Evolutionary conservation across 495 filamentous ascomycete genomes (phyloP).

Genomic region (Penicillium angulare): DNA sequence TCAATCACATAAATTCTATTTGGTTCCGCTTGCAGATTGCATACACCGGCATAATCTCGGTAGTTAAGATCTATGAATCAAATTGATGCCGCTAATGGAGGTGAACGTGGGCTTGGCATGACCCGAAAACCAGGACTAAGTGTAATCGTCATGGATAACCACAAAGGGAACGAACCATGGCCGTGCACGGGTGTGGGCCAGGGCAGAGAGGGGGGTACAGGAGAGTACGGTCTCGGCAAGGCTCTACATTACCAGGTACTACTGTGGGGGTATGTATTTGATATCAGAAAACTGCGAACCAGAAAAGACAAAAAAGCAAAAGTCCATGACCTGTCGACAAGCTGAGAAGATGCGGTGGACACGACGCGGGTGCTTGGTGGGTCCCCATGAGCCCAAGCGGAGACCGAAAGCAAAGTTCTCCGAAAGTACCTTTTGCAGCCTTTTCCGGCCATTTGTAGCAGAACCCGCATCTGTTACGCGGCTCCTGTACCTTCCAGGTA

Average conservation of each 20-base stretch:
- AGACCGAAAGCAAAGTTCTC: constrained; percentile 5
- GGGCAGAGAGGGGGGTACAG: not conserved
- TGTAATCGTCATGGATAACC: constrained; percentile 20
- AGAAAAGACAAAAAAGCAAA: not conserved
- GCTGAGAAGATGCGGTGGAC: not conserved
- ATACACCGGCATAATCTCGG: not conserved
- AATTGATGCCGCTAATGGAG: too few relatives aligned
- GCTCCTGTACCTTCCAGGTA: constrained; percentile 7
- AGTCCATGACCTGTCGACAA: not conserved
- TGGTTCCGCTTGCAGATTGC: too few relatives aligned
- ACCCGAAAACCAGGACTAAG: constrained; percentile 17
- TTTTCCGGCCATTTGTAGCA: not conserved
- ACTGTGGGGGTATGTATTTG: too few relatives aligned
- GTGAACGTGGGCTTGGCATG: constrained; percentile 11
- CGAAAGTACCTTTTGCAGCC: constrained; percentile 1
- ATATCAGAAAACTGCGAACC: constrained; percentile 9
- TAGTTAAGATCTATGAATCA: not conserved
- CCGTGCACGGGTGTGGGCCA: constrained; percentile 1
- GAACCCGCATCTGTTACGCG: not conserved
- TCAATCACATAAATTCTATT: not conserved
- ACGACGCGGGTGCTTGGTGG: too few relatives aligned
- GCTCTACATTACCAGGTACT: too few relatives aligned
- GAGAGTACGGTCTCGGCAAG: not conserved
- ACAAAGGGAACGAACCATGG: constrained; percentile 1
- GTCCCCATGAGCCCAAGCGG: too few relatives aligned